phyloP scores from a whole-genome alignment of 805 yeast genomes.

The Candida adriatica region DNA sequence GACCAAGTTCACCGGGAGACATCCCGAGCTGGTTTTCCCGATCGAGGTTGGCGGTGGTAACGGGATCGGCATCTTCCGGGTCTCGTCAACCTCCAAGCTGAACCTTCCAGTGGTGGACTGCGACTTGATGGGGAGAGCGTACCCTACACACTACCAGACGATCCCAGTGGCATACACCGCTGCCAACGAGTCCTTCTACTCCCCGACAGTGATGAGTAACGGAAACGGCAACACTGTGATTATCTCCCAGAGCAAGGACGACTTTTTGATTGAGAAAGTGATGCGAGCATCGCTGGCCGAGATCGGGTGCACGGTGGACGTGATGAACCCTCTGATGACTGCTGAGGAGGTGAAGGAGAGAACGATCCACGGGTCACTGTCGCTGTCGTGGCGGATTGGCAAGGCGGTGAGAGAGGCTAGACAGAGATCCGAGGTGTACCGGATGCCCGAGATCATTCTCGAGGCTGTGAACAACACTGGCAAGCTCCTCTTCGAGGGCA shows the following conservation, averaged over 20 bases:
- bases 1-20: slow-evolving; percentile 23
- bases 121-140: slow-evolving; percentile 44
- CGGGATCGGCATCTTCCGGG: slow-evolving; percentile 28
- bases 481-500: slow-evolving; percentile 32
- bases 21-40: slow-evolving; percentile 31
- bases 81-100: slow-evolving; percentile 13
- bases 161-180: slow-evolving; percentile 19
- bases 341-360: slow-evolving; percentile 22
- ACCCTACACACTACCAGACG: slow-evolving; percentile 38
- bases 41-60: slow-evolving; percentile 41
- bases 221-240: slow-evolving; percentile 37
- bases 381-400: slow-evolving; percentile 42
- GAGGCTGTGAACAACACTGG: slow-evolving; percentile 34
- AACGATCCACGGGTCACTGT: slow-evolving; percentile 27
- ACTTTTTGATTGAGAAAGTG: slow-evolving; percentile 29
- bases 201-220: slow-evolving; percentile 27
- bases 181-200: slow-evolving; percentile 17
- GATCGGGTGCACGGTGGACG: slow-evolving; percentile 34
- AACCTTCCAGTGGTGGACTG: slow-evolving; percentile 31
- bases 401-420: slow-evolving; percentile 33
- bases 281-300: slow-evolving; percentile 37
- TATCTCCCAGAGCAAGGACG: slow-evolving; percentile 27
- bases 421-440: slow-evolving; percentile 30
- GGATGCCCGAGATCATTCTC: slow-evolving; percentile 29
- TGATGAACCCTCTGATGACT: slow-evolving; percentile 26